A percentile compares a stretch with the other conserved stretches of the same genome.
Conservation (phyloP, 345 rosid genomes). For the Melaleuca alternifolia region DNA sequence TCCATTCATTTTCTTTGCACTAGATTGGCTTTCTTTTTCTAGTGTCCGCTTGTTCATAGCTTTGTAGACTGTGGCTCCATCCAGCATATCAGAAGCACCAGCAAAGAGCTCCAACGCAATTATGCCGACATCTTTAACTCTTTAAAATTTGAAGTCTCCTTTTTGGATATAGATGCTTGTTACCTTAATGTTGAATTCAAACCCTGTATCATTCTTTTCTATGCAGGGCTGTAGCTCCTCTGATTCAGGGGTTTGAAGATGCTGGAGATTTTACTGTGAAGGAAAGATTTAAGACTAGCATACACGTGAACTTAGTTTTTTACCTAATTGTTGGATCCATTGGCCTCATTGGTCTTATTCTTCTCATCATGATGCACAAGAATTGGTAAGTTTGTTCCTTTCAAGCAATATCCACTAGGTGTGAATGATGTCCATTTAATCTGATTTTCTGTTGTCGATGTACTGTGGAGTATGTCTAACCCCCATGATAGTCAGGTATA, state of each 20-base stretch:
- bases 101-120: not conserved
- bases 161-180: not conserved
- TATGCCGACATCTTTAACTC: not conserved
- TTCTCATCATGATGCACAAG: constrained; percentile 62
- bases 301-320: constrained; percentile 84
- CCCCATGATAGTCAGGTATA: not conserved
- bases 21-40: not conserved
- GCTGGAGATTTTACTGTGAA: constrained; percentile 92
- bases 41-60: not conserved
- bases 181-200: not conserved
- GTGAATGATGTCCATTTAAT: not conserved
- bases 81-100: not conserved
- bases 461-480: not conserved
- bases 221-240: constrained; percentile 97
- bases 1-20: not conserved
- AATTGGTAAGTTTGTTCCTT: constrained; percentile 27
- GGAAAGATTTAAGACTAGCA: constrained; percentile 87
- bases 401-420: not conserved
- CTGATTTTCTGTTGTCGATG: not conserved
- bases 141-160: not conserved
- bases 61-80: not conserved
- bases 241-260: constrained; percentile 99
- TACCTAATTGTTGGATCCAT: constrained; percentile 81
- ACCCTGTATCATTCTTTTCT: not conserved
- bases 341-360: constrained; percentile 88